Percentiles rank a stretch among this genome's conserved stretches.
Evolutionary conservation across 1,284 basidiomycete genomes (phyloP).

Genomic region (Polyporus tsugae): DNA sequence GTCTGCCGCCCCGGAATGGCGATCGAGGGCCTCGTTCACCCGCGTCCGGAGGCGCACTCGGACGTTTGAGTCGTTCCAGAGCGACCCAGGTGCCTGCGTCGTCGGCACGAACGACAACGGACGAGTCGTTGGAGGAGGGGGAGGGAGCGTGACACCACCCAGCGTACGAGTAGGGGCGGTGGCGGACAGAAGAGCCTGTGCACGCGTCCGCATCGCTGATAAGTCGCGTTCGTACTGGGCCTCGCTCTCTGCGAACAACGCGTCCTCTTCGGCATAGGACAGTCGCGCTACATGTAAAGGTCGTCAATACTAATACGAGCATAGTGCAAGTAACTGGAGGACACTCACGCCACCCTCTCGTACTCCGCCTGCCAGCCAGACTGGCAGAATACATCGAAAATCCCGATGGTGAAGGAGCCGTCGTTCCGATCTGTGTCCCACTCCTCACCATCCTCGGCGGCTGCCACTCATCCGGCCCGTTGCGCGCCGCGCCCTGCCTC

Average conservation of each 20-base stretch:
- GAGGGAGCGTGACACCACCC: slow-evolving; percentile 19
- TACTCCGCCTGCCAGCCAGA: slow-evolving; percentile 20
- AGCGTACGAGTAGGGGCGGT: slow-evolving; percentile 21
- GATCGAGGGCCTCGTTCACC: slow-evolving; percentile 3
- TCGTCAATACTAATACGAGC: slow-evolving; percentile 7
- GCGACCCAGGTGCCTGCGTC: slow-evolving; percentile 31
- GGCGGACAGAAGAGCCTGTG: slow-evolving; percentile 30
- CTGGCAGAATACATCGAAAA: not conserved
- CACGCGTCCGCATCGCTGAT: slow-evolving; percentile 39
- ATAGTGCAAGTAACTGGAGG: not conserved
- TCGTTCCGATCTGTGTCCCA: not conserved
- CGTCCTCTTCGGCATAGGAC: slow-evolving; percentile 35
- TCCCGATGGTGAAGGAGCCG: not conserved
- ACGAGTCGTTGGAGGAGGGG: slow-evolving; percentile 26
- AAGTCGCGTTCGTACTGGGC: slow-evolving; percentile 41
- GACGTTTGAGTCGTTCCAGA: slow-evolving; percentile 32
- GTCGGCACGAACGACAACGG: slow-evolving; percentile 33
- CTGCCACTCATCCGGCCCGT: not conserved
- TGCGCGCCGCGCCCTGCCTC: slow-evolving; percentile 6
- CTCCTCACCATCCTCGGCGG: slow-evolving; percentile 2
- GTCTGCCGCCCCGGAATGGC: not conserved
- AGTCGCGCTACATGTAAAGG: slow-evolving; percentile 33
- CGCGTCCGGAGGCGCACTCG: slow-evolving; percentile 28
- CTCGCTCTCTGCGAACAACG: slow-evolving; percentile 32
- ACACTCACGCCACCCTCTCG: slow-evolving; percentile 36